Evolutionary conservation across 176 grass and related monocot genomes (phyloP).

Genomic region (Olyra latifolia): DNA sequence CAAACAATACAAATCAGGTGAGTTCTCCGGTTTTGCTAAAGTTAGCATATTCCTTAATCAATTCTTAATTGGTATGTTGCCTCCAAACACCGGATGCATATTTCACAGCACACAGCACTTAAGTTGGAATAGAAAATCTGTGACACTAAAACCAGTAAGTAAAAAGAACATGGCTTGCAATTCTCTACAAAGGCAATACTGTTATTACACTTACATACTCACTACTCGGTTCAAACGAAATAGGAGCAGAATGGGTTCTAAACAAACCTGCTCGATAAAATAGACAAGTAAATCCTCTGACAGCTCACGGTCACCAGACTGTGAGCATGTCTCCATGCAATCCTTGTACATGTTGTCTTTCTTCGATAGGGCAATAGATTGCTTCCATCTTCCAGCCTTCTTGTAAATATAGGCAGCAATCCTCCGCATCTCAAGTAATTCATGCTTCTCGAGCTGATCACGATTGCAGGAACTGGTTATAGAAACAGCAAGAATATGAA

Average conservation of each 20-base stretch:
- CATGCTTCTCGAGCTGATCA: constrained; percentile 92
- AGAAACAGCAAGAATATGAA: constrained; percentile 10
- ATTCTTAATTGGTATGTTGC: not conserved
- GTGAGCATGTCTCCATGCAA: constrained; percentile 99
- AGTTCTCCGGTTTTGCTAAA: not conserved
- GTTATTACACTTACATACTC: not conserved
- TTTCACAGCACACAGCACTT: not conserved
- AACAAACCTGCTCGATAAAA: constrained; percentile 90
- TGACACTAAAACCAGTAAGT: constrained; percentile 8
- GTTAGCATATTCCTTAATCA: not conserved
- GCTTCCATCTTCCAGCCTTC: constrained; percentile 98
- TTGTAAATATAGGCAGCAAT: constrained; percentile 99
- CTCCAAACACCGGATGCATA: not conserved
- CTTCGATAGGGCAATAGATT: constrained; percentile 91
- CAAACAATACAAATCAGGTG: not conserved
- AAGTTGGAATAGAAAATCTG: not conserved
- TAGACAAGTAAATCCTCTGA: constrained; percentile 93
- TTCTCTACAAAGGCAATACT: not conserved
- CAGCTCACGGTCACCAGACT: constrained; percentile 85
- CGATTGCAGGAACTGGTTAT: constrained; percentile 23
- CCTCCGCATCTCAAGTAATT: constrained; percentile 98
- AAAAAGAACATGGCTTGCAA: not conserved
- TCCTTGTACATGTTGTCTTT: constrained; percentile 99
- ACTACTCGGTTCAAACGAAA: not conserved
- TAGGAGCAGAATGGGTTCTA: not conserved